Evolutionary conservation across 2,329 filamentous ascomycete species (phyloP).

Genomic region (Calonectria hawksworthii): DNA sequence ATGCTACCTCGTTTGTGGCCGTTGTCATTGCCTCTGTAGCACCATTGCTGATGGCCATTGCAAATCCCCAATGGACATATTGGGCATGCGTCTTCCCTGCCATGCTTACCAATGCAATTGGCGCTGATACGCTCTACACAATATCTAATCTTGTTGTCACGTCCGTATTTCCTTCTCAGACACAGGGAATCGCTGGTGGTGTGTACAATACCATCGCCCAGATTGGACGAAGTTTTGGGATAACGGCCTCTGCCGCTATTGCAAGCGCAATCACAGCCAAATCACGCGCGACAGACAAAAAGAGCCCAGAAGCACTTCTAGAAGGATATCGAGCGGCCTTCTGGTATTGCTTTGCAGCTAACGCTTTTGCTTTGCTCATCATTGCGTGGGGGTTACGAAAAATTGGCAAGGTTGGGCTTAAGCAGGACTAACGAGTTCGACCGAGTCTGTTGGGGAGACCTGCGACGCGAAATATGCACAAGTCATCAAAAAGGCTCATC

Average conservation of each 20-base stretch:
- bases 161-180: slow-evolving; percentile 64
- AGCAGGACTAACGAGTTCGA: slow-evolving; percentile 12
- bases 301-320: slow-evolving; percentile 50
- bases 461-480: neutral
- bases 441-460: neutral
- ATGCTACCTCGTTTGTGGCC: slow-evolving; percentile 48
- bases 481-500: neutral
- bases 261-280: slow-evolving; percentile 47
- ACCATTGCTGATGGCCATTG: slow-evolving; percentile 64
- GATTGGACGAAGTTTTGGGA: slow-evolving; percentile 61
- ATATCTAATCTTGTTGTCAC: slow-evolving; percentile 65
- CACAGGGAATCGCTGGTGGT: slow-evolving; percentile 68
- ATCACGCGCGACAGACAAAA: neutral
- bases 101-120: slow-evolving; percentile 53
- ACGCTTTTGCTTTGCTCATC: slow-evolving; percentile 31
- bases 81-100: slow-evolving; percentile 60
- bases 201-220: slow-evolving; percentile 70
- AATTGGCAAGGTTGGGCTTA: slow-evolving; percentile 29
- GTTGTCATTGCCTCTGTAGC: slow-evolving; percentile 54
- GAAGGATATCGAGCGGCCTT: slow-evolving; percentile 60
- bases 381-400: slow-evolving; percentile 25
- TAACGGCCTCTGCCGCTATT: slow-evolving; percentile 58
- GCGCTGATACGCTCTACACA: slow-evolving; percentile 63
- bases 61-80: slow-evolving; percentile 48
- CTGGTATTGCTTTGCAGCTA: slow-evolving; percentile 59